Evolutionary conservation across 192 early-diverging fungal genomes (phyloP).

Genomic region (Coemansia sp.): DNA sequence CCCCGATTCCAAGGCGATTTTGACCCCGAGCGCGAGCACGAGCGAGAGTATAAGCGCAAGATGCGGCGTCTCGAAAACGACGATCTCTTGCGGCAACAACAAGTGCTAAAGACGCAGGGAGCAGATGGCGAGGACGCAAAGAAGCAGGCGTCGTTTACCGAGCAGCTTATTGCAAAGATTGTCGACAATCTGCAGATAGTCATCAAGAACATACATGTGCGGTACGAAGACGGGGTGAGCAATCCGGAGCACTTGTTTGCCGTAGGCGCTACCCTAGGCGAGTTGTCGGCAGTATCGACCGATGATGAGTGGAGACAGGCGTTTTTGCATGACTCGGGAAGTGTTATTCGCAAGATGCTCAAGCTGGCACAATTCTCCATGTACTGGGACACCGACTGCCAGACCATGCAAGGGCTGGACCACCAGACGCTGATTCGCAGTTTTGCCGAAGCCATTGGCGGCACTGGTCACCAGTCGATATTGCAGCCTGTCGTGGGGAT

Average conservation of each 20-base stretch:
- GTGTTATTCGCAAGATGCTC: constrained; percentile 85
- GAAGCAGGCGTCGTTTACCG: constrained; percentile 84
- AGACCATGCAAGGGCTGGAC: constrained; percentile 61
- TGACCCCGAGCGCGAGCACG: constrained; percentile 80
- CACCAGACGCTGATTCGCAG: constrained; percentile 46
- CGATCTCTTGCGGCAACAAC: constrained; percentile 37
- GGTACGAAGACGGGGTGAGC: constrained; percentile 89
- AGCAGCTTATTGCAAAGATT: constrained; percentile 90
- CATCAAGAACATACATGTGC: constrained; percentile 93
- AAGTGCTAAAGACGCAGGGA: constrained; percentile 27
- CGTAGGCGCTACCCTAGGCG: constrained; percentile 83
- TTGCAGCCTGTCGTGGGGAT: constrained; percentile 90
- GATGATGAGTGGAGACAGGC: constrained; percentile 81
- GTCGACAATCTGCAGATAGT: constrained; percentile 96
- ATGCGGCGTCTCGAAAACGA: constrained; percentile 76
- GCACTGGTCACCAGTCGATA: constrained; percentile 72
- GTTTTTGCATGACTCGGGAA: constrained; percentile 78
- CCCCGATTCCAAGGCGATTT: constrained; percentile 83
- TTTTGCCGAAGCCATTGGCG: constrained; percentile 27
- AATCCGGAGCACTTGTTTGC: constrained; percentile 82
- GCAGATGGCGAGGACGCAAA: constrained; percentile 55
- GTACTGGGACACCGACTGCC: constrained; percentile 87
- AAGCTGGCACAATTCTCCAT: constrained; percentile 73
- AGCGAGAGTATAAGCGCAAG: constrained; percentile 77
- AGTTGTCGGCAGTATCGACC: constrained; percentile 91